These are phyloP conservation scores for Pezicula carpinea DNA, from an alignment of 2,329 filamentous ascomycete species.

Conservation along the genomic window DNA sequence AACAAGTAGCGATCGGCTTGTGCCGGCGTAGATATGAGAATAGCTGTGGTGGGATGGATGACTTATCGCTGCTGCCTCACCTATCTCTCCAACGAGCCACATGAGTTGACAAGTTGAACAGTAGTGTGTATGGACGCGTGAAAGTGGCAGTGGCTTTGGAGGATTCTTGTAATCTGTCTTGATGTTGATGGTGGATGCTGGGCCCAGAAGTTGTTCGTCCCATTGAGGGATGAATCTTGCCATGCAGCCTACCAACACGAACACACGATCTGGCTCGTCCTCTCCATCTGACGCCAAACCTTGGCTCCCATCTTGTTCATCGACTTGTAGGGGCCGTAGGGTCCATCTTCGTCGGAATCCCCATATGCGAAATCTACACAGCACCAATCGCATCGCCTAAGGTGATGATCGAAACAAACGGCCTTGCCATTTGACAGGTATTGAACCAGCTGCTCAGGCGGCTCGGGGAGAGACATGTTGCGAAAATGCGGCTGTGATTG, in stretches of 20 bases:
- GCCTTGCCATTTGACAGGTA: background rate
- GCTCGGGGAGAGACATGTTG: background rate
- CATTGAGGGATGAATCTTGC: constrained; percentile 3
- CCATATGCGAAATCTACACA: background rate
- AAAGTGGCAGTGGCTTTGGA: constrained; percentile 5
- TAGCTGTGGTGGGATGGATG: constrained; percentile 8
- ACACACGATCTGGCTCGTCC: background rate
- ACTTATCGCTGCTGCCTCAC: constrained; percentile 3
- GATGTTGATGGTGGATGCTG: background rate
- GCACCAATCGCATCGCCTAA: background rate
- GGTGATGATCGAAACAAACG: constrained; percentile 2
- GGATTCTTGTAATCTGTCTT: background rate
- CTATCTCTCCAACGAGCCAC: constrained; percentile 8
- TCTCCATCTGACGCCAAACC: background rate
- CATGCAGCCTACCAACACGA: background rate
- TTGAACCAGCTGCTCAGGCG: background rate
- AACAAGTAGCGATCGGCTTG: constrained; percentile 5
- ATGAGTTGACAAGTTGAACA: constrained; percentile 8
- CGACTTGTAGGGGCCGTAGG: background rate
- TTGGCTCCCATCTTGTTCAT: background rate
- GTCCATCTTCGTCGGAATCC: constrained; percentile 5
- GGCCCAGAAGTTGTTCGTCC: constrained; percentile 1
- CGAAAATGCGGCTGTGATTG: background rate
- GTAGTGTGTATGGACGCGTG: constrained; percentile 3
- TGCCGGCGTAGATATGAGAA: constrained; percentile 3